phyloP scores from a whole-genome alignment of 2,329 filamentous ascomycete species.

The Trichothecium sympodiale region DNA sequence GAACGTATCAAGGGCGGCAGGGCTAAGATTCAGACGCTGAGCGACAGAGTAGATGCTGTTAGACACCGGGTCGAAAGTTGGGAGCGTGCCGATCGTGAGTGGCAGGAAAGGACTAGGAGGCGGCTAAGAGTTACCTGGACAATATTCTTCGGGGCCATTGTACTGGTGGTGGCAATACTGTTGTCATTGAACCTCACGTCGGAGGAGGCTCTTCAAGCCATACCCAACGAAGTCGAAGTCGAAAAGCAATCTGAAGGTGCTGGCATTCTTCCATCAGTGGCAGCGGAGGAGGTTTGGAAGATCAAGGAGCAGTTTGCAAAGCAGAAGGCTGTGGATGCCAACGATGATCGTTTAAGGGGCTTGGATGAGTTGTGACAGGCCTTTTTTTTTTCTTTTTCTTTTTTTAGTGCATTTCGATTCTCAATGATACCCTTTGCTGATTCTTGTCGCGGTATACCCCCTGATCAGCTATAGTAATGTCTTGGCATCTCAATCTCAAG shows the following conservation, averaged over 20 bases:
- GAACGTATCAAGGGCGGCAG: slow-evolving; percentile 49
- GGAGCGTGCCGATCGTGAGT: slow-evolving; percentile 55
- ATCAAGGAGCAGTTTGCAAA: slow-evolving; percentile 6
- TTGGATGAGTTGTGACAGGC: slow-evolving; percentile 34
- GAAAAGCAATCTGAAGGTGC: too few species aligned
- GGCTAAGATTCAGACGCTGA: slow-evolving; percentile 46
- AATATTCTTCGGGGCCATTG: slow-evolving; percentile 35
- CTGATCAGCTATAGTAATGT: too few species aligned
- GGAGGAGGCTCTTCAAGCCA: too few species aligned
- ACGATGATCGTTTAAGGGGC: slow-evolving; percentile 26
- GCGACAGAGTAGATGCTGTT: slow-evolving; percentile 52
- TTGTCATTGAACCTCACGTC: slow-evolving; percentile 9
- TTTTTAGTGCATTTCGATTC: not conserved
- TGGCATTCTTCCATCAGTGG: not conserved
- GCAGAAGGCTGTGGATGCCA: slow-evolving; percentile 14
- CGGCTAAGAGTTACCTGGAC: slow-evolving; percentile 55
- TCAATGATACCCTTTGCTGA: too few species aligned
- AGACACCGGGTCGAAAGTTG: slow-evolving; percentile 54
- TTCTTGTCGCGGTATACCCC: too few species aligned
- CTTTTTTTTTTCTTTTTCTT: not conserved
- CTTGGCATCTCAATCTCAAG: too few species aligned
- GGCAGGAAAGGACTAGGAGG: slow-evolving; percentile 55
- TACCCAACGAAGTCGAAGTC: too few species aligned
- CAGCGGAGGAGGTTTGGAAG: not conserved
- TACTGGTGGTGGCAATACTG: slow-evolving; percentile 36